Evolutionary conservation across 495 filamentous ascomycete species (phyloP), one percentile per base, ranked within the genome.

Genomic region (Chaetomium tenue): DNA sequence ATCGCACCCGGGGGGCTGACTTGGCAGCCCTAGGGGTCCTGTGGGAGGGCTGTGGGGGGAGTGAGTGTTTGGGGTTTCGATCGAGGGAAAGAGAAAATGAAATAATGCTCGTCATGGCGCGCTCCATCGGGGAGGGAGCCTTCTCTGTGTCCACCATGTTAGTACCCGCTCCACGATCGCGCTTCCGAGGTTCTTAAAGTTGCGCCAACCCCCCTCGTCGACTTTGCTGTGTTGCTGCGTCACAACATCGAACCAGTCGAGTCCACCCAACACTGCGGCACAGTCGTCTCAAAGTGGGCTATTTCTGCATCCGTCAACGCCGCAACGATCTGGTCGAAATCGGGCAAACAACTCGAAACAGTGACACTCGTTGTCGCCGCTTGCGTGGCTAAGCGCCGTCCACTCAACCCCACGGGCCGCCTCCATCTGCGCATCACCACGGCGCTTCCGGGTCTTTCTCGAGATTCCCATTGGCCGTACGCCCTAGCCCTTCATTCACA

Each of bases 371-470:
- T 51, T 57, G 58, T 66, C 58, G 68, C 65, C 63, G 66, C 66
- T 66, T 66, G 62, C 61, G 63, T 62, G 53, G 57, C 61, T 72
- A 76, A 76, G 74, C 74, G 74, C 74, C 68, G 66, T 63, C 69
- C 74, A 75, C 63, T 71, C 60, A 70, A 22, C 68, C 66, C 30
- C 50, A 37, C 20, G 48, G 44, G 60, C 54, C 22, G 18, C 39
- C 65, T 59, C 26, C 20, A 26, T 60, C 44, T 54, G 60, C 62
- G 61, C 64, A 58, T 55, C 68, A 74, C 66, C 68, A 72, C 74
- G 73, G 74, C 74, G 74, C 74, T 75, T 76, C 73, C 65, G 60
- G 37, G 28, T 7, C 25, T 64, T 44, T 22, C 63, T 68, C n/a
- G 25, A 40, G 59, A 18, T 18, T 52, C 70, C 59, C 65, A 76